phyloP scores from a whole-genome alignment of 1,284 basidiomycete genomes.

The Malassezia globosa region DNA sequence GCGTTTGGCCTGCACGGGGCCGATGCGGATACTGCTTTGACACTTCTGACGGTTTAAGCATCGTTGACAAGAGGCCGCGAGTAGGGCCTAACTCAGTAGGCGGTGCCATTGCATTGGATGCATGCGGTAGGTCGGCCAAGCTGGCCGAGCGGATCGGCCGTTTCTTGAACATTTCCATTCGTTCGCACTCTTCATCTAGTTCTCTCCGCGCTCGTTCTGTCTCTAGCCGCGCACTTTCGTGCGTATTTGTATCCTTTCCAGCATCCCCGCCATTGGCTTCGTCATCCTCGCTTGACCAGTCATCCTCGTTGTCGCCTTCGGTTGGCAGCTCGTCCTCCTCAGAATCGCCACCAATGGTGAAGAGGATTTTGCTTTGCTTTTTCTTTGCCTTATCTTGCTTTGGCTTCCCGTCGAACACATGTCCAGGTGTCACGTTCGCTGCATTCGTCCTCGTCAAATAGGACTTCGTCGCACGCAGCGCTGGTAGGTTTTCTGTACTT shows the following conservation, averaged over 20 bases:
- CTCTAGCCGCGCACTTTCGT: constrained; percentile 32
- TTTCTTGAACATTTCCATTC: constrained; percentile 62
- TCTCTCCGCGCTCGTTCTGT: constrained; percentile 28
- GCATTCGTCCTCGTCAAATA: background rate
- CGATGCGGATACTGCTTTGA: background rate
- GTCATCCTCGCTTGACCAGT: constrained; percentile 45
- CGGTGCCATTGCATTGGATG: constrained; percentile 8
- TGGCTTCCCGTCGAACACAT: background rate
- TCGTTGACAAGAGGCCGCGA: constrained; percentile 38
- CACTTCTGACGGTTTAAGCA: constrained; percentile 39
- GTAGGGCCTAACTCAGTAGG: constrained; percentile 6
- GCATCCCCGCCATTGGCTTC: too few relatives aligned
- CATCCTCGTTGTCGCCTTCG: constrained; percentile 34
- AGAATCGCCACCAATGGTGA: constrained; percentile 38
- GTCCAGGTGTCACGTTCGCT: background rate
- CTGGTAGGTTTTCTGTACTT: background rate
- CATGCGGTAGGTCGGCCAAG: constrained; percentile 33
- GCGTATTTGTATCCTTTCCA: constrained; percentile 27
- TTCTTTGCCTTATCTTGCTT: constrained; percentile 12
- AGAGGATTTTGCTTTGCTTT: constrained; percentile 17
- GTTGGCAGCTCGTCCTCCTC: constrained; percentile 23
- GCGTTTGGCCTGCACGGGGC: background rate
- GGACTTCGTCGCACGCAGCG: background rate
- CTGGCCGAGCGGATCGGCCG: constrained; percentile 52
- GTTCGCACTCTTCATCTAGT: constrained; percentile 58